Base-by-base conservation (phyloP, 768 basidiomycete species). In the Mycena haematopus region DNA sequence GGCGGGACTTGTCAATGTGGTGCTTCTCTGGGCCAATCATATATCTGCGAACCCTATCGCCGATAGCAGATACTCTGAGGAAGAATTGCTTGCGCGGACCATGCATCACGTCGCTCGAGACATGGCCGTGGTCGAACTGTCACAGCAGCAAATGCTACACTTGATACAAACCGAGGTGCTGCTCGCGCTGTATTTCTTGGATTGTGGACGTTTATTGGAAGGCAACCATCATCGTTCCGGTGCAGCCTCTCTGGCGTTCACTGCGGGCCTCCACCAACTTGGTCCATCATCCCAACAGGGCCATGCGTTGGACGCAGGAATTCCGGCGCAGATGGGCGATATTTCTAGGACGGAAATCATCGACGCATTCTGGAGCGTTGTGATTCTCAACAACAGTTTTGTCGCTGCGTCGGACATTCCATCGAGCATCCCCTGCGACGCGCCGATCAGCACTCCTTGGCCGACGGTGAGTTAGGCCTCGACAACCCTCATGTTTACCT, bases 21-120 rank as follows among this genome's bases (percentile, higher is more conserved):
- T 66, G n/a, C 7, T 27, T 24, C 65, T 66, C 36, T 66, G 65
- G 65, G 65, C 54, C 40, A 47, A 14, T 21, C 58, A 50, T 5
- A 13, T 66, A 24, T 35, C 56, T 25, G n/a, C 44, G 21, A 40
- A 13, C 13, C 11, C 29, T 13, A 9, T 29, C 46, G 49, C 22
- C 24, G 38, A 29, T n/a, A 44, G 53, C 53, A 22, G 6, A 27
- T 54, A 55, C 19, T 27, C 49, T n/a, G 58, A 66, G 11, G 57
- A 45, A 2, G 46, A 56, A 1, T 36, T 59, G 2, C 54, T 66
- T 1, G 24, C 33, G 6, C 61, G 22, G 1, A 31, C 61, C 2
- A 40, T 56, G 3, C 10, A 44, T 24, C 27, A 25, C 21, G 33
- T 58, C 22, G 54, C 58, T 8, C 31, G 35, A 5, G 61, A 62